These are phyloP conservation scores for Brassica hybrid DNA, from an alignment of 441 rosid genomes.

Conservation along the genomic window DNA sequence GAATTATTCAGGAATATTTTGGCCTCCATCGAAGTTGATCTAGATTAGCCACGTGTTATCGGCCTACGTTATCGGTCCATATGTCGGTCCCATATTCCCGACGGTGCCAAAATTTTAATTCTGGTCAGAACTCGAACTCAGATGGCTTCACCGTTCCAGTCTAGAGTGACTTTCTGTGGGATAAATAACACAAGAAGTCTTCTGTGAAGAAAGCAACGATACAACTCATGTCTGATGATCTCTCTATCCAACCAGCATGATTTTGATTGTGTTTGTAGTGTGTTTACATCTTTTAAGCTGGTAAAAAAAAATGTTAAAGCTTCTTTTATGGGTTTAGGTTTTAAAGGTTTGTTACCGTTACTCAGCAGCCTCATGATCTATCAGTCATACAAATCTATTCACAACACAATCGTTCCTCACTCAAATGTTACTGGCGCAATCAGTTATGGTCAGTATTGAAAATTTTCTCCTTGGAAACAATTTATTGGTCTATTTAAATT, in stretches of 20 bases:
- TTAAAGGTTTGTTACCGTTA: not conserved
- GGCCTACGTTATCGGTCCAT: too few species aligned
- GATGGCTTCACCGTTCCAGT: not conserved
- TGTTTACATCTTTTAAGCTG: conserved; percentile 18
- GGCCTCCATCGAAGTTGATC: too few species aligned
- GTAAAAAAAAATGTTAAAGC: conserved; percentile 24
- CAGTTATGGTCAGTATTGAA: conserved; percentile 57
- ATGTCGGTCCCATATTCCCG: too few species aligned
- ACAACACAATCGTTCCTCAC: conserved; percentile 81
- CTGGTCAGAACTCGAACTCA: too few species aligned
- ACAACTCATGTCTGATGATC: not conserved
- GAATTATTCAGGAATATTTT: too few species aligned
- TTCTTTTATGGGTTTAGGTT: not conserved
- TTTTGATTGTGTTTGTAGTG: not conserved
- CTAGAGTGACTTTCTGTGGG: not conserved
- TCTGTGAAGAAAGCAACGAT: not conserved
- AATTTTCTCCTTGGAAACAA: not conserved
- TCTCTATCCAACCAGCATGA: not conserved
- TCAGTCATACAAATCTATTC: conserved; percentile 1
- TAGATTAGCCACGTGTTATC: too few species aligned
- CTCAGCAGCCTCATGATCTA: not conserved
- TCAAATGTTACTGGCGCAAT: conserved; percentile 73
- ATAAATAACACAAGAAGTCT: not conserved
- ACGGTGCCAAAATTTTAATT: too few species aligned
- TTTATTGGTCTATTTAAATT: not conserved